Conservation (phyloP, 306 rosid species). For the Albizia julibrissin region DNA sequence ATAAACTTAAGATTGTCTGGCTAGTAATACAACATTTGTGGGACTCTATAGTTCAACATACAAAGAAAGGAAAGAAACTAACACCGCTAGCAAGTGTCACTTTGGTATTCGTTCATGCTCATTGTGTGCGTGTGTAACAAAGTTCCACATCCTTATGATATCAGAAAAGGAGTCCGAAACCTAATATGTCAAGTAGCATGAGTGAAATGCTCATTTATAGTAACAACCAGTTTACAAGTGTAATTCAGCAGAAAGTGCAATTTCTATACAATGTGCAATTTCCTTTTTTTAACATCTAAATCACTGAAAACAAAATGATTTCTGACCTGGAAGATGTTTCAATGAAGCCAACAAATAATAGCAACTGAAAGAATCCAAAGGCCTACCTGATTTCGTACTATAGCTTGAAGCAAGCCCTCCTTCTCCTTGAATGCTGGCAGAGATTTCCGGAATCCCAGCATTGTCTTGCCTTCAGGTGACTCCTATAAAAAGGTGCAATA, state of each 20-base stretch:
- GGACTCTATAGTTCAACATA: too few relatives aligned
- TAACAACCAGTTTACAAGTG: background rate
- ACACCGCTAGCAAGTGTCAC: background rate
- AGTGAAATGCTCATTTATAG: background rate
- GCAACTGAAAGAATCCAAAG: background rate
- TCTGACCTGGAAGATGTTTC: conserved; percentile 22
- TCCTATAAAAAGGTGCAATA: conserved; percentile 49
- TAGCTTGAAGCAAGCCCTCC: conserved; percentile 73
- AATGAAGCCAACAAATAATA: conserved; percentile 3
- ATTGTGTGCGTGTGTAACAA: background rate
- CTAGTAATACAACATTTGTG: background rate
- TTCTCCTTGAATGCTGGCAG: conserved; percentile 87
- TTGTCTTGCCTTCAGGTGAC: conserved; percentile 78
- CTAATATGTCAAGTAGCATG: background rate
- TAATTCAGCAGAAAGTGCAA: background rate
- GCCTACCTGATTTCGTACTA: conserved; percentile 79
- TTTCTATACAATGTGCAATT: background rate
- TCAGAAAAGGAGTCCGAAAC: background rate
- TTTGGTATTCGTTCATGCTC: background rate
- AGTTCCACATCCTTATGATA: conserved; percentile 17
- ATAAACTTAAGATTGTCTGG: background rate
- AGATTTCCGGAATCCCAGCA: conserved; percentile 77
- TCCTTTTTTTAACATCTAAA: conserved; percentile 10
- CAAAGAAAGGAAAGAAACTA: too few relatives aligned
- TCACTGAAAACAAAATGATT: background rate